phyloP scores from a whole-genome alignment of 23 red algal genomes.

The Gracilaria domingensis region DNA sequence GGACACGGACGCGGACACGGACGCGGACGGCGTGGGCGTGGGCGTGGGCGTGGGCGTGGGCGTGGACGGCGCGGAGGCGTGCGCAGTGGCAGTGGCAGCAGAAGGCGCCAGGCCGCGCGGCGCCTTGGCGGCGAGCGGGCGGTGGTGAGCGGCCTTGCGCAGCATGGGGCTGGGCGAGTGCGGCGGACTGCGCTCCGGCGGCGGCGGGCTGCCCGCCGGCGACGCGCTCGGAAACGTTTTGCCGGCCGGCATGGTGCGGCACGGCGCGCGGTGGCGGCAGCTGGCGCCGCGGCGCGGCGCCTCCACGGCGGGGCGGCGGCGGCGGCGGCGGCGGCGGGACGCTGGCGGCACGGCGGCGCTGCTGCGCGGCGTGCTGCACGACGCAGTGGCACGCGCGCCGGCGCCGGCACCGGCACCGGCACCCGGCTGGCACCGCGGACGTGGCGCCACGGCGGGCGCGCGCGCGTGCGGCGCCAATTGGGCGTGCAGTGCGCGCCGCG shows the following conservation, averaged over 20 bases:
- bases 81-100: background rate
- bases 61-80: background rate
- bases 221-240: background rate
- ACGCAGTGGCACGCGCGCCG: background rate
- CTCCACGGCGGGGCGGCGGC: too few species aligned
- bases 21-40: background rate
- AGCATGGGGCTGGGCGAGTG: background rate
- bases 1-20: background rate
- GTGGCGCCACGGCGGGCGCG: background rate
- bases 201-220: slow-evolving; percentile 1
- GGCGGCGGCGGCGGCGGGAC: background rate
- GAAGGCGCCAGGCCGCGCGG: slow-evolving; percentile 2
- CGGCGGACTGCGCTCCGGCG: background rate
- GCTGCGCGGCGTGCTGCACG: background rate
- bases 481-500: too few species aligned
- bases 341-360: too few species aligned
- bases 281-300: too few species aligned
- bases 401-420: background rate
- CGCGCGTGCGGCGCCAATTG: too few species aligned
- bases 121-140: slow-evolving; percentile 4
- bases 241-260: background rate
- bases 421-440: background rate
- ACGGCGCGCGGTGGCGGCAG: background rate
- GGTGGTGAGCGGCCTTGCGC: background rate
- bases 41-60: background rate